phyloP scores from a whole-genome alignment of 2,329 filamentous ascomycete genomes.

The Microdochium nivale region DNA sequence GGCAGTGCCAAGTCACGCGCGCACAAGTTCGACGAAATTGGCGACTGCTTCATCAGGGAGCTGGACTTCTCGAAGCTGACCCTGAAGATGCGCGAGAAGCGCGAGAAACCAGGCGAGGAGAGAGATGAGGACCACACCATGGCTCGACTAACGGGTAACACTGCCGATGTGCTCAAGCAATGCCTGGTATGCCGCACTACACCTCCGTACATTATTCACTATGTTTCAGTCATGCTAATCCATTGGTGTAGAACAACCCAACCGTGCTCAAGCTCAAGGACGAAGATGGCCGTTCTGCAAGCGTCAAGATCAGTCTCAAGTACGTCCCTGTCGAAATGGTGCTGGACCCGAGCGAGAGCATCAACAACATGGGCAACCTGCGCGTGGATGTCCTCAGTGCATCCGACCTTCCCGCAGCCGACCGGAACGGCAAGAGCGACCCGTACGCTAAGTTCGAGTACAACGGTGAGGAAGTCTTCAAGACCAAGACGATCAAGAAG shows the following conservation, averaged over 20 bases:
- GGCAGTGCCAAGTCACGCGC: constrained; percentile 61
- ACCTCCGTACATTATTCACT: neutral
- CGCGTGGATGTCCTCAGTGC: constrained; percentile 90
- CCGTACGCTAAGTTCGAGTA: constrained; percentile 93
- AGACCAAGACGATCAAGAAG: constrained; percentile 95
- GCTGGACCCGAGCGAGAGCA: constrained; percentile 88
- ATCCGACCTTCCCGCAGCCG: constrained; percentile 79
- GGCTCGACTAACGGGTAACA: constrained; percentile 76
- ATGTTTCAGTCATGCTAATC: constrained; percentile 8
- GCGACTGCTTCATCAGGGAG: constrained; percentile 92
- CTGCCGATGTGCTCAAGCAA: constrained; percentile 78
- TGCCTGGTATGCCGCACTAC: constrained; percentile 55
- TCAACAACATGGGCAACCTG: constrained; percentile 96
- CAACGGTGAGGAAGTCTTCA: constrained; percentile 83
- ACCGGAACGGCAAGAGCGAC: constrained; percentile 94
- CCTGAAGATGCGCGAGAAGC: constrained; percentile 73
- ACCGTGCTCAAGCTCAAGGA: constrained; percentile 74
- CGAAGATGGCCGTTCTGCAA: constrained; percentile 66
- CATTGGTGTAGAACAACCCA: constrained; percentile 65
- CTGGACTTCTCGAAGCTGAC: constrained; percentile 95
- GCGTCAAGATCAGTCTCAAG: constrained; percentile 84
- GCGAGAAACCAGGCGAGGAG: constrained; percentile 62
- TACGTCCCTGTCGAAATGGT: constrained; percentile 93
- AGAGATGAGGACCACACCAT: constrained; percentile 63
- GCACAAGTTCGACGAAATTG: constrained; percentile 80